Evolutionary conservation across 202 grass and related monocot genomes (phyloP), one percentile per base, ranked within the genome.

Genomic region (Eragrostis tef): DNA sequence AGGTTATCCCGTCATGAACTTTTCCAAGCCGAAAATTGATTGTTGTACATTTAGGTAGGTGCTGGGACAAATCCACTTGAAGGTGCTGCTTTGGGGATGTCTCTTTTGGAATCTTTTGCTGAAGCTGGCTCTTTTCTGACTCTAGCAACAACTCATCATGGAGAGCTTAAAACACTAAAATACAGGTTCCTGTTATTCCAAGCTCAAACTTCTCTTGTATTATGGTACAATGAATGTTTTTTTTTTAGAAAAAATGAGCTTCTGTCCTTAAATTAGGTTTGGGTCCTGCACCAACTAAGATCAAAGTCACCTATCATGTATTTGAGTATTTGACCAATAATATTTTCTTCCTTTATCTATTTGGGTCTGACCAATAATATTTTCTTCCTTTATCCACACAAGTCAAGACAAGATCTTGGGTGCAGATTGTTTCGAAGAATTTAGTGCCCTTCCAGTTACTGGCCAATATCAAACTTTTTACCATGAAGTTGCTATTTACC

Each of bases 31-130:
- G 57, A 81, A 84, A 58, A 26, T 56, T 39, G 39, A 49, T 67
- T 9, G 26, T 62, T 3, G 44, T 17, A 53, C 70, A 19, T 69
- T 57, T 45, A 94, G 88, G 88, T 94, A 89, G 92, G 92, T 59
- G 92, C 92, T 78, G 92, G 92, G 60, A 94, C 92, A 85, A 94
- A 94, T 84, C 92, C 92, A 80, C 92, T 94, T 65, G 92, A 94
- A 89, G 92, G 92, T 67, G 92, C 88, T 79, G 88, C 92, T 89
- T 84, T 94, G 73, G 92, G 92, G 21, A 89, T 89, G 88, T 94
- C 92, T 74, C 81, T 94, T 86, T 88, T 94, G 82, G 92, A 91
- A 75, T 94, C 88, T 87, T 91, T 91, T 94, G 86, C 88, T 83
- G 86, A 89, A 84, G 70, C 73, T 79, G 83, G 86, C 57, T 94